Evolutionary conservation across 208 protist genomes (phyloP).

Genomic region (Angomonas desouzai): DNA sequence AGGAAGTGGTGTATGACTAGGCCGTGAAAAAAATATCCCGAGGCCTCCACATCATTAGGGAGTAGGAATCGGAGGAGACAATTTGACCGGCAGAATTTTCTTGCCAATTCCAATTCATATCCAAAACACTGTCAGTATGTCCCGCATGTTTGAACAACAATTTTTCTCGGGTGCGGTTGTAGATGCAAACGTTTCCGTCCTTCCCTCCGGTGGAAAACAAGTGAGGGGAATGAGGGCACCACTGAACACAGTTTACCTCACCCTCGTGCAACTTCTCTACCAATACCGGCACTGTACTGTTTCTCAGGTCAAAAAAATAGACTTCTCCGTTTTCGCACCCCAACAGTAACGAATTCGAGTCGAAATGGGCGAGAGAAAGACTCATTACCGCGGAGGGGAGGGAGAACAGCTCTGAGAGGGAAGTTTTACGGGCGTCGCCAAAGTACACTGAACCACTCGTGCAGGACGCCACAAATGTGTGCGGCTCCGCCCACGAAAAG

Average conservation of each 20-base stretch:
- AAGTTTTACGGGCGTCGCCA: slow-evolving; percentile 39
- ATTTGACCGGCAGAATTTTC: slow-evolving; percentile 73
- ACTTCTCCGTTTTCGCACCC: slow-evolving; percentile 58
- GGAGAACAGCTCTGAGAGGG: slow-evolving; percentile 45
- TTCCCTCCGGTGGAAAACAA: slow-evolving; percentile 73
- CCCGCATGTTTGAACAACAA: slow-evolving; percentile 82
- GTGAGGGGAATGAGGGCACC: slow-evolving; percentile 82
- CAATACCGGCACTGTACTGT: slow-evolving; percentile 37
- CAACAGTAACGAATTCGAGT: slow-evolving; percentile 50
- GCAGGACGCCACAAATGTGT: slow-evolving; percentile 37
- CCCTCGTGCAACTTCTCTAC: slow-evolving; percentile 46
- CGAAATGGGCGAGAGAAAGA: slow-evolving; percentile 49
- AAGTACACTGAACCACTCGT: slow-evolving; percentile 47
- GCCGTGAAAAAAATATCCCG: slow-evolving; percentile 76
- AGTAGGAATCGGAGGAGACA: slow-evolving; percentile 73
- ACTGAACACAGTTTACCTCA: slow-evolving; percentile 66
- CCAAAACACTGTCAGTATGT: slow-evolving; percentile 80
- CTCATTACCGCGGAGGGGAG: slow-evolving; percentile 32
- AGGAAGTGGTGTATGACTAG: neutral
- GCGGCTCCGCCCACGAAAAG: slow-evolving; percentile 61
- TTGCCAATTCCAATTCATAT: slow-evolving; percentile 88
- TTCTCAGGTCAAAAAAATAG: slow-evolving; percentile 62
- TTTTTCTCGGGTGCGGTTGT: slow-evolving; percentile 44
- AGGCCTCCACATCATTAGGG: slow-evolving; percentile 86
- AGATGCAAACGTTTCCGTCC: slow-evolving; percentile 74